Evolutionary conservation across 345 rosid species (phyloP), one percentile per base, ranked within the genome.

Genomic region (Linum trigynum): DNA sequence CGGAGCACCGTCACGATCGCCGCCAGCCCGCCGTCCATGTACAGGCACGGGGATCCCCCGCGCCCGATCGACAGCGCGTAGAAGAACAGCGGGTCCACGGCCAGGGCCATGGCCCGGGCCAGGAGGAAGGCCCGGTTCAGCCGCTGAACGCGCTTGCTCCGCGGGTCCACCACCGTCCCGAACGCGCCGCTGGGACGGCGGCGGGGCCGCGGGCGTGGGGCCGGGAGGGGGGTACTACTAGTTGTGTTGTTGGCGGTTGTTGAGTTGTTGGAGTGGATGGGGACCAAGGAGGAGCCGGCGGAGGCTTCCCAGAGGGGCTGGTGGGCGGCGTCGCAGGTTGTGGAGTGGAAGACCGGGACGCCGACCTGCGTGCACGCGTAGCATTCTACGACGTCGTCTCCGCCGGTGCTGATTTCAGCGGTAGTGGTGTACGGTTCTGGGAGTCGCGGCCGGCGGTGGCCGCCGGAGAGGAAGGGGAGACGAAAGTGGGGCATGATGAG

Each of bases 71-170:
- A 76, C 53, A 83, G 51, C 37, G 81, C 80, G 64, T 83, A 82
- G 66, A 81, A 83, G 74, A 86, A 86, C 36, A 86, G 72, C 3
- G 88, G 86, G 56, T 86, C 88, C 7, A 82, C 67, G 2, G 83
- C 91, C 63, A 86, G 76, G 0, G 88, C 78, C 55, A 82, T 55
- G 3, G 78, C 88, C 11, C 91, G 88, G 0, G 86, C 82, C 55
- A 83, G 11, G 53, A 86, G 67, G 61, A 80, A 62, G 39, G 65
- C 75, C 5, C 84, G 65, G 77, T 86, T 86, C 84, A 80, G 79
- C 43, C 62, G 61, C 75, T 79, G 71, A 59, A 86, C 80, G 41
- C 67, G 55, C 72, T 76, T 65, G 73, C 83, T 83, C n/a, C 86
- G 80, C n/a, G 91, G 91, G 76, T 86, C 88, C 51, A 86, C 65